Evolutionary conservation across 202 grass and related monocot species (phyloP), one percentile per base, ranked within the genome.

Genomic region (Carex arenaria): DNA sequence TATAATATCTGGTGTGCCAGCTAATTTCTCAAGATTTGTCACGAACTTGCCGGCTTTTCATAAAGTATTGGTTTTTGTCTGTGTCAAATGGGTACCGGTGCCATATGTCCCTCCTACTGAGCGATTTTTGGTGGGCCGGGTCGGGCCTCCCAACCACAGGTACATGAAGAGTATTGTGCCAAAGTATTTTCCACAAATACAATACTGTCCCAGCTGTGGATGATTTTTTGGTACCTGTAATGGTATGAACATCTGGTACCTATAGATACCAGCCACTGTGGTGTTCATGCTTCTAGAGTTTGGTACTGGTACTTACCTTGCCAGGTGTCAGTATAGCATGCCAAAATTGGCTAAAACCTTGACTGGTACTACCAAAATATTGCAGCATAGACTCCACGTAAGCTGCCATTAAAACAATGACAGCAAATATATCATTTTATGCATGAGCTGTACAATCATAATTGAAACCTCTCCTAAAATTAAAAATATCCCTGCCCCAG

Each of bases 31-130:
- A 79, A 91, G 89, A 77, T 97, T 97, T 10, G 94, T 97, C 0
- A 97, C 94, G 36, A 97, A 97, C 86, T 92, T 97, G 7, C 94
- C 94, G 18, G 94, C 94, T 23, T 97, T 93, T 87, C 94, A 97
- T 60, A 69, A 36, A 14, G 87, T 93, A 43, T 85, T 97, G 22
- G 91, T 97, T 64, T 91, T 97, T 84, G 91, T 97, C 36, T 97
- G 94, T 76, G 94, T 97, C 78, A 97, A 97, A 82, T 88, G 81
- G 2, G 91, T 97, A 19, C 87, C 94, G 0, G 94, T 97, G 79
- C 91, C 94, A 23, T 75, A 93, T 22, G 89, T 97, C 51, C 84
- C 92, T 72, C 89, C 91, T 13, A 68, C 84, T 53, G 94, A 97
- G 81, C 85, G 94, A 17, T 97, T 93, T 86, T 91, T 97, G 55